phyloP scores from a whole-genome alignment of 1,139 yeast genomes.

The Hyphopichia buzzinii region DNA sequence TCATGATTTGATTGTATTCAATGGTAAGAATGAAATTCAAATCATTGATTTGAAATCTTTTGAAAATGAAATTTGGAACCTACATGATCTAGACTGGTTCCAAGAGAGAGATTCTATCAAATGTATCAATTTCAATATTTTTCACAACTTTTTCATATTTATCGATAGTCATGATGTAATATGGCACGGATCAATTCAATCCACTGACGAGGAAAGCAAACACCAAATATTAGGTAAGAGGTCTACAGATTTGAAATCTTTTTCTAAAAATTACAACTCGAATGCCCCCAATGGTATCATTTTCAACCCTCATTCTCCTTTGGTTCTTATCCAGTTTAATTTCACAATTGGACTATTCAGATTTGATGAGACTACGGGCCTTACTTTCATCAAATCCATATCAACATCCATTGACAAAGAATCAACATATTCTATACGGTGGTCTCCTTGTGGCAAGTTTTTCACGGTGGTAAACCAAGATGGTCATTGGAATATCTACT shows the following conservation, averaged over 20 bases:
- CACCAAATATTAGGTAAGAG: slow-evolving; percentile 1
- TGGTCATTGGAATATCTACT: slow-evolving; percentile 32
- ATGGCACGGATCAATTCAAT: slow-evolving; percentile 25
- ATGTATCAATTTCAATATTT: slow-evolving; percentile 24
- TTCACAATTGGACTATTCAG: slow-evolving; percentile 13
- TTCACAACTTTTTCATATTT: slow-evolving; percentile 29
- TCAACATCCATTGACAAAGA: slow-evolving; percentile 6
- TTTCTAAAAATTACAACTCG: background rate
- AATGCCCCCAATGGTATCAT: slow-evolving; percentile 5
- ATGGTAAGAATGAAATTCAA: slow-evolving; percentile 27
- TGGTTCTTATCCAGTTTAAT: slow-evolving; percentile 17
- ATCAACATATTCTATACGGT: slow-evolving; percentile 10
- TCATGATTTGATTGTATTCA: slow-evolving; percentile 35
- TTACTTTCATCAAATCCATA: background rate
- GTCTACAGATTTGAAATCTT: slow-evolving; percentile 1
- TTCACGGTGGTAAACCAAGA: slow-evolving; percentile 21
- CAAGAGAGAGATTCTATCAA: slow-evolving; percentile 15
- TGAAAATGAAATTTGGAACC: slow-evolving; percentile 27
- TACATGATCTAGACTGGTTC: slow-evolving; percentile 34
- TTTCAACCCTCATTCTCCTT: slow-evolving; percentile 28
- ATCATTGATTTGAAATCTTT: slow-evolving; percentile 33
- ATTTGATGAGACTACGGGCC: slow-evolving; percentile 8
- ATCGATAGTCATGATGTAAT: slow-evolving; percentile 27
- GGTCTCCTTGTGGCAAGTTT: slow-evolving; percentile 42
- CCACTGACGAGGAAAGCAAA: slow-evolving; percentile 8